phyloP scores from a whole-genome alignment of 116 monocot genomes.

The Posidonia oceanica region DNA sequence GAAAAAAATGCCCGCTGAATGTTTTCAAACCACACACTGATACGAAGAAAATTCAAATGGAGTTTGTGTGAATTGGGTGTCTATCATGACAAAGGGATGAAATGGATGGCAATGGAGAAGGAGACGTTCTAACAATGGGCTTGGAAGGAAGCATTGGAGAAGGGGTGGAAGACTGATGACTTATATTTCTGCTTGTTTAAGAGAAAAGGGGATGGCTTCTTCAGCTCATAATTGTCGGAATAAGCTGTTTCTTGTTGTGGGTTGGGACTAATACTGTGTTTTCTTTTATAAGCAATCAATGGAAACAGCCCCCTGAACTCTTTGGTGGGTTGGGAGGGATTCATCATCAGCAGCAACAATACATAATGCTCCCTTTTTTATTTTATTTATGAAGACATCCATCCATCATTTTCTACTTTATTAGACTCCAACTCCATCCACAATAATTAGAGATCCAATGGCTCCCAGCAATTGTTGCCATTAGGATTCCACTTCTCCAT shows the following conservation, averaged over 20 bases:
- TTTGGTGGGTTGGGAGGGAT: slow-evolving; percentile 1
- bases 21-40: too few species aligned
- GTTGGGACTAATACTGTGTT: not conserved
- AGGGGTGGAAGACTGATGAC: too few species aligned
- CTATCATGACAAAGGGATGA: not conserved
- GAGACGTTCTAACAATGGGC: not conserved
- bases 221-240: slow-evolving; percentile 3
- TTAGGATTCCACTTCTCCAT: not conserved
- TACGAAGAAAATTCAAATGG: too few species aligned
- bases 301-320: not conserved
- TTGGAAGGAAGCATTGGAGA: not conserved
- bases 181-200: not conserved
- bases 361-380: not conserved
- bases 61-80: too few species aligned
- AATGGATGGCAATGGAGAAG: not conserved
- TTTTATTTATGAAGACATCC: not conserved
- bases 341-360: not conserved
- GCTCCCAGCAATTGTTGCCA: not conserved
- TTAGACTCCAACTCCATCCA: not conserved
- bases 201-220: not conserved
- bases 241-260: slow-evolving; percentile 14
- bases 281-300: not conserved
- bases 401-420: not conserved
- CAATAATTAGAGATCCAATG: not conserved
- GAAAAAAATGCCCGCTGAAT: too few species aligned